Evolutionary conservation across 2,329 filamentous ascomycete species (phyloP), one percentile per base, ranked within the genome.

Genomic region (Scedosporium boydii): DNA sequence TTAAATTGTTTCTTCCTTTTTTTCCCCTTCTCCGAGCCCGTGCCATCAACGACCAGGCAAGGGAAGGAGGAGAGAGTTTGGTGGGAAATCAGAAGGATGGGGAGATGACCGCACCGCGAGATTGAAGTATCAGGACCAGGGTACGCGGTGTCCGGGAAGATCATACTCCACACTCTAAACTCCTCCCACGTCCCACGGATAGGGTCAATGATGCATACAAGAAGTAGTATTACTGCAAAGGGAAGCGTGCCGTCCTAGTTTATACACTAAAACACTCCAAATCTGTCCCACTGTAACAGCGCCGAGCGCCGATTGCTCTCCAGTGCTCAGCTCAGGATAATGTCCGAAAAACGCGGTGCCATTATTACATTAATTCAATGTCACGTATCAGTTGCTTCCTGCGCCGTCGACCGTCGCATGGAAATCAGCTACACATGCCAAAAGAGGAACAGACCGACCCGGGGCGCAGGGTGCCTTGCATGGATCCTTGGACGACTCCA

Each of bases 71-170:
- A 55, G 51, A 55, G 51, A 27, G 44, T 48, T 48, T 48, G 44
- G 44, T 21, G 44, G 44, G 44, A 48, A 48, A 48, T 48, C 44
- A 48, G 44, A 48, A 48, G 44, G 21, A 55, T 9, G 51, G 23
- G 48, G 51, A 55, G 51, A 23, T 27, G 51, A 23, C 23, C 12
- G n/a, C 23, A 23, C 51, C 51, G 23, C 9, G 51, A 55, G 51
- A 55, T 26, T 55, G 51, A 55, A 55, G 51, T 55, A 55, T 23
- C 23, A 23, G 51, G 51, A 55, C 51, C 51, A n/a, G 51, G 51
- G 51, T 55, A 55, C 51, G 51, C 51, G 51, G 51, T 55, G 51
- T 26, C 51, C 51, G 51, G 51, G 51, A 55, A 55, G 51, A 55
- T 55, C 51, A 55, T 48, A 48, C 44, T 48, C 44, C 44, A 48